A percentile compares a stretch with the other conserved stretches of the same genome.
These are phyloP conservation scores for Dendrobium catenatum DNA, from an alignment of 106 monocot species.

Conservation along the genomic window DNA sequence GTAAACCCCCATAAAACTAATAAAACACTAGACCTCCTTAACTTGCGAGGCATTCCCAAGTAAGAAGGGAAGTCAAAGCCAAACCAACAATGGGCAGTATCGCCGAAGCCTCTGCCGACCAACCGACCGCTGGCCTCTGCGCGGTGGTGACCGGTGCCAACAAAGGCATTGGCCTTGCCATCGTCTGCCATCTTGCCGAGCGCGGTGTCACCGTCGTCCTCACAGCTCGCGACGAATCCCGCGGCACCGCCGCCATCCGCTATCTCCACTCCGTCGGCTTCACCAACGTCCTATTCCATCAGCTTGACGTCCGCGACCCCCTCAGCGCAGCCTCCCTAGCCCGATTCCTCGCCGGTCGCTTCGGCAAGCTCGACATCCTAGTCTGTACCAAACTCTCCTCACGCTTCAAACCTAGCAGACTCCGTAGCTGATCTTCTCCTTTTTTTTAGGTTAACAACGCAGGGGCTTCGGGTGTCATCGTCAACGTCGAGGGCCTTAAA, in stretches of 20 bases:
- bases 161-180: constrained; percentile 64
- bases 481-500: constrained; percentile 34
- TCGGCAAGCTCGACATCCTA: constrained; percentile 65
- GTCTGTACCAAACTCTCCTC: constrained; percentile 4
- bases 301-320: constrained; percentile 42
- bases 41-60: background rate
- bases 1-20: too few relatives aligned
- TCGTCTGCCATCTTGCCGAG: constrained; percentile 38
- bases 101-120: background rate
- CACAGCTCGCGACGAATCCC: constrained; percentile 42
- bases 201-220: constrained; percentile 43
- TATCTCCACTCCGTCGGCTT: constrained; percentile 23
- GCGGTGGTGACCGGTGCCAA: constrained; percentile 78
- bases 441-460: constrained; percentile 55
- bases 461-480: constrained; percentile 26
- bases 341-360: constrained; percentile 18
- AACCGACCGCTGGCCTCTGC: background rate
- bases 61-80: background rate
- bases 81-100: background rate
- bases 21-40: background rate
- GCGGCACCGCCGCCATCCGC: constrained; percentile 28
- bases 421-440: background rate
- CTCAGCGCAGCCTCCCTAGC: constrained; percentile 24
- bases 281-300: constrained; percentile 35
- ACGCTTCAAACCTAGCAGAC: background rate